Evolutionary conservation across 106 monocot genomes (phyloP), one percentile per base, ranked within the genome.

Genomic region (Phalaenopsis equestris): DNA sequence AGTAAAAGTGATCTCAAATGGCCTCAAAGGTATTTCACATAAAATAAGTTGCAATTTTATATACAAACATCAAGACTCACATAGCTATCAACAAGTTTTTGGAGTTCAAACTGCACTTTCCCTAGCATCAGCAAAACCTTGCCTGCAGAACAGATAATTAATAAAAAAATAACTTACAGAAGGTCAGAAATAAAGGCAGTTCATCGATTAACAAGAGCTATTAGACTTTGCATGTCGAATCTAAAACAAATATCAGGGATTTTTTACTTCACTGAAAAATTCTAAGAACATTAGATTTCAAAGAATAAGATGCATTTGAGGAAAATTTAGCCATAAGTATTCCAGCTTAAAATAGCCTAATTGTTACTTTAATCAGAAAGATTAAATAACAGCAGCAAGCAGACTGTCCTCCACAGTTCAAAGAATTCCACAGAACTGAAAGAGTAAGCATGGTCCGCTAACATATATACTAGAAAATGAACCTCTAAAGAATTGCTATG

Each of bases 51-150:
- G 17, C 4, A 45, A 74, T 10, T 74, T 43, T 41, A 74, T 43
- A 64, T 16, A 39, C 48, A 30, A 38, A 64, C 24, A 75, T 81
- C 23, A 85, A 55, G n/a, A 73, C 91, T 86, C 82, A 91, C 91
- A 86, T 91, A 91, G 49, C 72, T 85, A 85, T 91, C 85, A 81
- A 91, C 89, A 82, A 91, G 85, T 82, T 87, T 91, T 79, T 87
- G 91, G 42, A 91, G 89, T 77, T 89, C 87, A 85, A 87, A 89
- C 73, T 91, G 91, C 23, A 73, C 79, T 81, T 89, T 91, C 7
- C 91, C 91, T 39, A 91, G 81, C 87, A 80, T 85, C 83, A 87
- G 83, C 56, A 91, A 82, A 43, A 89, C 83, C 39, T 75, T 79
- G 65, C 89, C 91, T 91, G 49, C 80, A 83, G 17, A 67, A 56